phyloP scores from a whole-genome alignment of 108 stramenopile species.

The Nitzschia inconspicua region DNA sequence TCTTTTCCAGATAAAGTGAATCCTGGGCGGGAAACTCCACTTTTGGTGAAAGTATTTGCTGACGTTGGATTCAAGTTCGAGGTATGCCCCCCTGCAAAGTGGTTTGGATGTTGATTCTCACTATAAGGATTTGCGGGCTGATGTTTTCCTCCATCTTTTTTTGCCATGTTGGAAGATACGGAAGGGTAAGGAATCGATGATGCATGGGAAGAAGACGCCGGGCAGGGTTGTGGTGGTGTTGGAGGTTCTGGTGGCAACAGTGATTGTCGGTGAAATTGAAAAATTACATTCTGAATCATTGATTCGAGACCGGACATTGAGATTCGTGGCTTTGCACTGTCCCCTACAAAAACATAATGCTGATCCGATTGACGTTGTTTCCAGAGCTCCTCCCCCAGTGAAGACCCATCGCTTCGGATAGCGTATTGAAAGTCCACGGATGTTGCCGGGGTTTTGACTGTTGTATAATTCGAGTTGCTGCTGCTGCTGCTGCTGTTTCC shows the following conservation, averaged over 20 bases:
- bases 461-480: neutral
- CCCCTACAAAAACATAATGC: neutral
- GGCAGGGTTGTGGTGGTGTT: neutral
- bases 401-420: constrained; percentile 27
- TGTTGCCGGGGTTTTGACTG: neutral
- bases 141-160: too few relatives aligned
- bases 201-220: neutral
- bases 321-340: neutral
- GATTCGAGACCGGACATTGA: too few relatives aligned
- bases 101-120: neutral
- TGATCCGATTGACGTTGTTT: constrained; percentile 10
- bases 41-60: too few relatives aligned
- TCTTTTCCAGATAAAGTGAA: neutral
- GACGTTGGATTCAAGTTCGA: too few relatives aligned
- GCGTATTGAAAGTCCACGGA: constrained; percentile 32
- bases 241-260: neutral
- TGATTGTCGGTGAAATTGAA: too few relatives aligned
- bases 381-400: constrained; percentile 25
- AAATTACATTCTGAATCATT: too few relatives aligned
- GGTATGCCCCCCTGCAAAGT: too few relatives aligned
- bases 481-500: neutral
- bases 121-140: neutral
- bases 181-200: neutral
- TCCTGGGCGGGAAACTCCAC: neutral
- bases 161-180: too few relatives aligned